Conservation (phyloP, 2,329 filamentous ascomycete genomes). For the Phialocephala subalpina region DNA sequence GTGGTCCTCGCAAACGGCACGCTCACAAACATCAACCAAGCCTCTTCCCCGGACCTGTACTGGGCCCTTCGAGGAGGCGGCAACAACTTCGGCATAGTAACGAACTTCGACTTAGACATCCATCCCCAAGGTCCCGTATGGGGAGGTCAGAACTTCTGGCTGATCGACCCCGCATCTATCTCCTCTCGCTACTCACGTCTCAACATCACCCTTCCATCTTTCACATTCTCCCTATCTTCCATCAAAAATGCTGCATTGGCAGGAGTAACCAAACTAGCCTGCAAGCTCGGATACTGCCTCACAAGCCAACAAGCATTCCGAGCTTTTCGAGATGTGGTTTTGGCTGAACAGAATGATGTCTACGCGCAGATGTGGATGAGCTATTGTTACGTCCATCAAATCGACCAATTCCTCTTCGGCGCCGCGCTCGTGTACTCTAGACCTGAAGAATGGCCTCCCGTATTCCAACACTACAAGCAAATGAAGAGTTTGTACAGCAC, state of each 20-base stretch:
- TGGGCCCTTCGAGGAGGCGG: conserved; percentile 41
- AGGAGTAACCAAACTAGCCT: background rate
- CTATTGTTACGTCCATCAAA: background rate
- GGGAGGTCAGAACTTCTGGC: conserved; percentile 17
- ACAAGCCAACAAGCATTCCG: conserved; percentile 2
- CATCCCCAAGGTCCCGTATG: conserved; percentile 19
- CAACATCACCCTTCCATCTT: background rate
- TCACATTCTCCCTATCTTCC: background rate
- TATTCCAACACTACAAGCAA: background rate
- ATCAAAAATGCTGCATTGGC: conserved; percentile 1
- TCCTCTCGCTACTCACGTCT: background rate
- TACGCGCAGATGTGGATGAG: conserved; percentile 5
- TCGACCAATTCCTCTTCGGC: conserved; percentile 8
- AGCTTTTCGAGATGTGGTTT: conserved; percentile 2
- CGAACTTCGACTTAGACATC: conserved; percentile 49
- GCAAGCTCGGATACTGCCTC: conserved; percentile 9
- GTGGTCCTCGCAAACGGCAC: conserved; percentile 44
- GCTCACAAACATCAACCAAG: conserved; percentile 37
- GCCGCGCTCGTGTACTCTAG: conserved; percentile 7
- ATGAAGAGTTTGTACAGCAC: conserved; percentile 6
- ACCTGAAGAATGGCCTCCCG: background rate
- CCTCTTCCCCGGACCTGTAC: conserved; percentile 40
- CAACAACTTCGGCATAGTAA: conserved; percentile 37
- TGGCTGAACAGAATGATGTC: conserved; percentile 10
- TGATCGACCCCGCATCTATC: conserved; percentile 2